These are phyloP conservation scores for Aspergillus awamori DNA, from an alignment of 2,329 filamentous ascomycete genomes.

Conservation along the genomic window DNA sequence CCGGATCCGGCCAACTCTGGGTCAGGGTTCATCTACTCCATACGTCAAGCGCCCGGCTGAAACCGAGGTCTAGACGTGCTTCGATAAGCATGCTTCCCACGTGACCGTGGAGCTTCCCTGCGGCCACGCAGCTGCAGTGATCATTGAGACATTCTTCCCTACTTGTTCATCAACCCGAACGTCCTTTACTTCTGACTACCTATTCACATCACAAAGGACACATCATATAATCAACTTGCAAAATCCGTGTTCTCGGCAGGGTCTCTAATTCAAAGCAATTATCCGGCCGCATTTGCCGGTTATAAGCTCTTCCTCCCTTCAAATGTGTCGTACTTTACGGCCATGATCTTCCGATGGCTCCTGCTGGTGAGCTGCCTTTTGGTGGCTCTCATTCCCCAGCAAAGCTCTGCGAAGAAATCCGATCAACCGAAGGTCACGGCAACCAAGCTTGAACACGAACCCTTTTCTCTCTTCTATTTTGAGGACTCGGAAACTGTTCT, in stretches of 20 bases:
- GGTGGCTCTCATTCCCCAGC: slow-evolving; percentile 51
- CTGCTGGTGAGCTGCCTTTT: slow-evolving; percentile 55
- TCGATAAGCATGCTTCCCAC: slow-evolving; percentile 29
- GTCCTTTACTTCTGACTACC: background rate
- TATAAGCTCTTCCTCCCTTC: slow-evolving; percentile 18
- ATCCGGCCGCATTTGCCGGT: background rate
- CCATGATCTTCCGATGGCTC: slow-evolving; percentile 49
- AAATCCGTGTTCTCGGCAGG: background rate
- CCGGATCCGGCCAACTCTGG: background rate
- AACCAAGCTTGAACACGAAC: slow-evolving; percentile 67
- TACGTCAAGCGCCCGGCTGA: background rate
- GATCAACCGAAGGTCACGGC: slow-evolving; percentile 67
- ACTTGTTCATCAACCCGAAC: background rate
- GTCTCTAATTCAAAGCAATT: background rate
- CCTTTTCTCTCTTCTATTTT: slow-evolving; percentile 80
- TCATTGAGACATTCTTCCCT: background rate
- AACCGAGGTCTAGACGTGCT: slow-evolving; percentile 7
- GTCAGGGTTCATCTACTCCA: background rate
- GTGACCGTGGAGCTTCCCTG: slow-evolving; percentile 34
- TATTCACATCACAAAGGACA: background rate
- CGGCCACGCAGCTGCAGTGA: slow-evolving; percentile 33
- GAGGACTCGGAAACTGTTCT: slow-evolving; percentile 82
- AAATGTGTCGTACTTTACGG: slow-evolving; percentile 34
- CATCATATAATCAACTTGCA: background rate
- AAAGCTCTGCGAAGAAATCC: slow-evolving; percentile 53